Conservation (phyloP, 352 stramenopile genomes). For the Peronospora farinosa region DNA sequence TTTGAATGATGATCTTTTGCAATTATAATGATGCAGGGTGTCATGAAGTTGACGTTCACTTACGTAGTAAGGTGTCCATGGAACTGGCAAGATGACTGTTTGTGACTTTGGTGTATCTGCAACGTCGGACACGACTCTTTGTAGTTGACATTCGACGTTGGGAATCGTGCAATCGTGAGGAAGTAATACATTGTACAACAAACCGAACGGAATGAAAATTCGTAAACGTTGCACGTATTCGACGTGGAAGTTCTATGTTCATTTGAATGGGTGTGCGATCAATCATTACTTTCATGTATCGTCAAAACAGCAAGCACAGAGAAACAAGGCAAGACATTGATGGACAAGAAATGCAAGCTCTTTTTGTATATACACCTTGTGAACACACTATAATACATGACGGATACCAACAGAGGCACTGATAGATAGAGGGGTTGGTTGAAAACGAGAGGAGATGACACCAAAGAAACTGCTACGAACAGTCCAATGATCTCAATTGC, state of each 20-base stretch:
- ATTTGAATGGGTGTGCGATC: not conserved
- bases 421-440: slow-evolving; percentile 31
- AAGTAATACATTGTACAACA: slow-evolving; percentile 3
- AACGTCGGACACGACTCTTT: slow-evolving; percentile 9
- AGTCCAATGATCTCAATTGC: slow-evolving; percentile 24
- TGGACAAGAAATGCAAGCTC: not conserved
- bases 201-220: not conserved
- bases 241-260: not conserved
- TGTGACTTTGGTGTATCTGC: not conserved
- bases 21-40: not conserved
- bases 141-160: no score
- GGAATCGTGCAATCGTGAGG: slow-evolving; percentile 3
- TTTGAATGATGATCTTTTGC: not conserved
- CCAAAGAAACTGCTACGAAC: not conserved
- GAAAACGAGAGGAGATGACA: slow-evolving; percentile 1
- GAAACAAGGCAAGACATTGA: not conserved
- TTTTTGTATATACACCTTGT: slow-evolving; percentile 27
- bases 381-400: slow-evolving; percentile 33
- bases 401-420: slow-evolving; percentile 8
- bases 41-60: no score
- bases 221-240: not conserved
- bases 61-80: no score
- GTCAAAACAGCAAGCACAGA: not conserved
- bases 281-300: not conserved
- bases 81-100: no score